A percentile compares a stretch with the other conserved stretches of the same genome.
Conservation (phyloP, 1,139 yeast genomes). For the Yamadazyma spencermartinsiae region DNA sequence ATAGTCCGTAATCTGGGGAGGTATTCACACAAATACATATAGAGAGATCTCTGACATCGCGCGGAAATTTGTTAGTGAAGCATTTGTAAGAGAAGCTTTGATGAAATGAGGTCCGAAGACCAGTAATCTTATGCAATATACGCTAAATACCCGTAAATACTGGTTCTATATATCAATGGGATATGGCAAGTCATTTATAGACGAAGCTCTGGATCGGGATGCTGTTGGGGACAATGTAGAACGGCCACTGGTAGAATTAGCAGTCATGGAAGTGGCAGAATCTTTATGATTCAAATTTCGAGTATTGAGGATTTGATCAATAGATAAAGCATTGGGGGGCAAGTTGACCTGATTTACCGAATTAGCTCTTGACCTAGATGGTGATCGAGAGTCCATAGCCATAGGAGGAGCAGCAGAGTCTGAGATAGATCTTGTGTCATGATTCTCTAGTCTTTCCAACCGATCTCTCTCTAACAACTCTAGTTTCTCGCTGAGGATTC, state of each 20-base stretch:
- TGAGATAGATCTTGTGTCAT: not conserved
- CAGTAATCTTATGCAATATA: no score
- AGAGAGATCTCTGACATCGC: not conserved
- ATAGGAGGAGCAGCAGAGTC: not conserved
- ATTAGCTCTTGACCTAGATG: slow-evolving; percentile 6
- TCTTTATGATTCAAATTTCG: not conserved
- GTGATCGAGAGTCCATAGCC: not conserved
- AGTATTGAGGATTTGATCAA: slow-evolving; percentile 7
- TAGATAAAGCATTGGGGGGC: slow-evolving; percentile 12
- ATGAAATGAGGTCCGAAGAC: not conserved
- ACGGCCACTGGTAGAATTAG: not conserved
- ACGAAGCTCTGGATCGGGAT: slow-evolving; percentile 7
- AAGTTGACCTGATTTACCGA: slow-evolving; percentile 7
- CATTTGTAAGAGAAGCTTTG: not conserved
- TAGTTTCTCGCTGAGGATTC: not conserved
- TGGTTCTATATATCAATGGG: slow-evolving; percentile 7
- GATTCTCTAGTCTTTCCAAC: not conserved
- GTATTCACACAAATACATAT: slow-evolving; percentile 39
- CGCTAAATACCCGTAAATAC: no score
- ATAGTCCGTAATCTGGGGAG: slow-evolving; percentile 39
- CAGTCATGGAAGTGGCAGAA: not conserved
- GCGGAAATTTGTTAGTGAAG: not conserved
- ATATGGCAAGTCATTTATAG: slow-evolving; percentile 7
- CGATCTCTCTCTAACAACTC: slow-evolving; percentile 1
- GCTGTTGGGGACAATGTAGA: not conserved